Evolutionary conservation across 163 green algal genomes (phyloP).

Genomic region (Volvox carteri): DNA sequence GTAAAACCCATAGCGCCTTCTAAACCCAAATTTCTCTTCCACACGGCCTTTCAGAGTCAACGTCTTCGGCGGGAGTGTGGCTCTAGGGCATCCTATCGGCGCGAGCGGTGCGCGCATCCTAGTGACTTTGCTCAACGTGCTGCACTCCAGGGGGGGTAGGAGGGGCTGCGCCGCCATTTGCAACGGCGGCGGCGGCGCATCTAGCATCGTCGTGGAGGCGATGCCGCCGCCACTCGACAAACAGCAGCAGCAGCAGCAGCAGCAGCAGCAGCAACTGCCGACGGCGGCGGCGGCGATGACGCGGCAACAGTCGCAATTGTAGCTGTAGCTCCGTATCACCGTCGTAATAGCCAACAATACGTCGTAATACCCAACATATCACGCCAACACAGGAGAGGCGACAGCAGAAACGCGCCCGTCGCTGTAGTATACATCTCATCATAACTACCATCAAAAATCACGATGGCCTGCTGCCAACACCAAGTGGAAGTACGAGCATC

Average conservation of each 20-base stretch:
- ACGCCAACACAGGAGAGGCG: too few relatives aligned
- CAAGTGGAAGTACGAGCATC: too few relatives aligned
- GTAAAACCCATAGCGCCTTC: too few relatives aligned
- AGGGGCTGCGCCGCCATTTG: conserved; percentile 89
- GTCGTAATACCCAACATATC: neutral
- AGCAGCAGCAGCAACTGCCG: conserved; percentile 3
- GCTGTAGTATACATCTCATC: too few relatives aligned
- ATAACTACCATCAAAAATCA: neutral
- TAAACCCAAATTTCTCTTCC: too few relatives aligned
- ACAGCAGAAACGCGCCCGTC: too few relatives aligned
- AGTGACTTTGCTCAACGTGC: conserved; percentile 87
- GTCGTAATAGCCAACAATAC: neutral
- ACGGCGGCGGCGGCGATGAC: neutral
- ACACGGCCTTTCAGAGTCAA: conserved; percentile 87
- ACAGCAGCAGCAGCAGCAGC: too few relatives aligned
- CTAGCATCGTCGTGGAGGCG: conserved; percentile 84
- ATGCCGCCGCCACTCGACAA: neutral
- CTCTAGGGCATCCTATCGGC: conserved; percentile 93
- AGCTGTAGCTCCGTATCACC: too few relatives aligned
- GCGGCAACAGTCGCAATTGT: conserved; percentile 41
- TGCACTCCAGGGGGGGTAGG: conserved; percentile 66
- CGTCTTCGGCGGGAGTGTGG: conserved; percentile 89
- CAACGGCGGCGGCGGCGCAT: conserved; percentile 94
- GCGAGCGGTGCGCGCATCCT: conserved; percentile 88
- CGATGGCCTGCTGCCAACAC: too few relatives aligned